Base-by-base conservation (phyloP, 1,284 basidiomycete species). In the Lentinula novae-zelandiae region DNA sequence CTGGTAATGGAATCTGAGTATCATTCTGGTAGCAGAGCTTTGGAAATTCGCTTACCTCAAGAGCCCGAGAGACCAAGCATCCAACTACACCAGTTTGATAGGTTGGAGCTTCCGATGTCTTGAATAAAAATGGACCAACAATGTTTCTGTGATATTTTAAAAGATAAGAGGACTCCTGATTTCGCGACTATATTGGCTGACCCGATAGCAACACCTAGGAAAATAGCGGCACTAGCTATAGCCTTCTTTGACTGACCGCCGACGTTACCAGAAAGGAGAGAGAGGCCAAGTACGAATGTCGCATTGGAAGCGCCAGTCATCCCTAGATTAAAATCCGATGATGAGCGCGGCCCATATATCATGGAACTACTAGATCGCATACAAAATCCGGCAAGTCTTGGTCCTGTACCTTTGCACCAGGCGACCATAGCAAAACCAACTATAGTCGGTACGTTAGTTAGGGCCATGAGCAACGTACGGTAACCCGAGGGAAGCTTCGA, bases 221-320 rank as follows among this genome's bases (percentile, higher is more conserved):
- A 70, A 1, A 70, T 65, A 4, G 68, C 65, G 2, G 68, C 69
- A 38, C 64, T 66, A 5, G 66, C 66, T 38, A 70, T 66, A 5
- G 75, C 74, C 66, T 76, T 77, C 70, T 81, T 81, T 17, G 75
- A 75, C 64, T 76, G 74, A 15, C 78, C 78, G 36, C 73, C 77
- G 1, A 76, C 74, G 66, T 82, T 82, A 10, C 75, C 75, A 6
- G 77, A 77, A 51, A 81, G 72, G 39, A 81, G 70, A 2, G 76
- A 78, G 12, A 81, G 69, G 3, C 74, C 75, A 27, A 81, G 64
- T 4, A 80, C 78, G 62, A 80, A 80, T 0, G 74, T 74, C 2
- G 76, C 70, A 63, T 79, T 77, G 55, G 76, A 77, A 6, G 76
- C 75, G 10, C 76, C 75, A 5, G 76, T 77, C 13, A 78, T 65